phyloP scores from a whole-genome alignment of 2,329 filamentous ascomycete species.

The Cercospora canescens region DNA sequence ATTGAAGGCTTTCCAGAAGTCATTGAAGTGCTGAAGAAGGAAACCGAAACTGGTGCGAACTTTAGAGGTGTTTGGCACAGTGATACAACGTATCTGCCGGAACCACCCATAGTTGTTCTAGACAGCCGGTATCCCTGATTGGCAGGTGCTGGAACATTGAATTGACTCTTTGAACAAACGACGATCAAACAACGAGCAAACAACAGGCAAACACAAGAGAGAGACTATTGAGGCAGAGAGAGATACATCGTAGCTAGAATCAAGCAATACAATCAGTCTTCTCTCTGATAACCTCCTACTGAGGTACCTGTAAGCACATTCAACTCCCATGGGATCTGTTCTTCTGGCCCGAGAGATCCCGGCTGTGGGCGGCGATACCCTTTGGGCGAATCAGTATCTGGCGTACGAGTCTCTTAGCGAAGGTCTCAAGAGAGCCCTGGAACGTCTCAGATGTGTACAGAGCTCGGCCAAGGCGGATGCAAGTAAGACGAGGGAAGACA shows the following conservation, averaged over 20 bases:
- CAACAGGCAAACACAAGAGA: too few species aligned
- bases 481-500: constrained; percentile 30
- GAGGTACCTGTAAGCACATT: too few species aligned
- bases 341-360: constrained; percentile 26
- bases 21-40: constrained; percentile 28
- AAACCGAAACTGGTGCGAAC: constrained; percentile 25
- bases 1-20: constrained; percentile 26
- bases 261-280: too few species aligned
- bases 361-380: constrained; percentile 70
- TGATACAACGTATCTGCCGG: constrained; percentile 26
- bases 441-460: constrained; percentile 59
- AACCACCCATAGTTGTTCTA: too few species aligned
- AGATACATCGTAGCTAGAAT: too few species aligned
- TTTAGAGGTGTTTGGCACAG: constrained; percentile 32
- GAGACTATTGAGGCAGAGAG: too few species aligned
- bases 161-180: too few species aligned
- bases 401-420: constrained; percentile 81
- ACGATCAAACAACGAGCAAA: too few species aligned
- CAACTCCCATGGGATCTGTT: constrained; percentile 26
- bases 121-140: too few species aligned
- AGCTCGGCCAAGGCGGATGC: constrained; percentile 66
- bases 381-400: constrained; percentile 75
- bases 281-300: too few species aligned
- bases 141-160: too few species aligned
- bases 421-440: constrained; percentile 75